Base-by-base conservation (phyloP, 805 yeast species). In the Nakazawaea ambrosiae region DNA sequence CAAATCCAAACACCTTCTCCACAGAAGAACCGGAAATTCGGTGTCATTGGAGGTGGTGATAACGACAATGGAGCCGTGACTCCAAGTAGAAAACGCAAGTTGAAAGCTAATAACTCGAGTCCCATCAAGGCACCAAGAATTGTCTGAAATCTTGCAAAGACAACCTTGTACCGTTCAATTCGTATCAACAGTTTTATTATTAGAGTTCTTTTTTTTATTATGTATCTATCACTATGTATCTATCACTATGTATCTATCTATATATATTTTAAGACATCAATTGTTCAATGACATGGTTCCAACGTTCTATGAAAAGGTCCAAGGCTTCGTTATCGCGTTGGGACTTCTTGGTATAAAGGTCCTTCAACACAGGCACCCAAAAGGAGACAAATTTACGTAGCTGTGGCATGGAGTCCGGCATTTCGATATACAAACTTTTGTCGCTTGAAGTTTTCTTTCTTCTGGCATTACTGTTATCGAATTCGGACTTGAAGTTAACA, bases 361-460 rank as follows among this genome's bases (percentile, higher is more conserved):
- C 58, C 2, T 48, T 44, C 31, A 80, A 53, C 0, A 72, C 58
- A 2, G 57, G 53, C 2, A 54, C 42, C 89, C 89, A 82, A 47
- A 74, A 73, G 2, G 55, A 57, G 4, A 65, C 53, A 45, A 80
- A 76, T 10, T 53, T 57, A 3, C 33, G 35, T 22, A 75, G 48
- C 8, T 56, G 61, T 12, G 40, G n/a, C 2, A 37, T 24, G 14
- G 43, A 37, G 1, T 25, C 14, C 0, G 81, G 77, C 0, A 49
- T 19, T 5, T 34, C 26, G 1, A 48, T 39, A 19, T 30, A 36
- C 4, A 34, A 17, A 0, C 66, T 38, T 43, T 53, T 48, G 61
- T 58, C 27, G 48, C n/a, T n/a, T 39, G 25, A n/a, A 7, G 10
- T 22, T 14, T 45, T 24, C 36, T 40, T 25, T 42, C 47, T 40